Evolutionary conservation across 2,329 filamentous ascomycete genomes (phyloP).

Genomic region (Alternaria metachromatica): DNA sequence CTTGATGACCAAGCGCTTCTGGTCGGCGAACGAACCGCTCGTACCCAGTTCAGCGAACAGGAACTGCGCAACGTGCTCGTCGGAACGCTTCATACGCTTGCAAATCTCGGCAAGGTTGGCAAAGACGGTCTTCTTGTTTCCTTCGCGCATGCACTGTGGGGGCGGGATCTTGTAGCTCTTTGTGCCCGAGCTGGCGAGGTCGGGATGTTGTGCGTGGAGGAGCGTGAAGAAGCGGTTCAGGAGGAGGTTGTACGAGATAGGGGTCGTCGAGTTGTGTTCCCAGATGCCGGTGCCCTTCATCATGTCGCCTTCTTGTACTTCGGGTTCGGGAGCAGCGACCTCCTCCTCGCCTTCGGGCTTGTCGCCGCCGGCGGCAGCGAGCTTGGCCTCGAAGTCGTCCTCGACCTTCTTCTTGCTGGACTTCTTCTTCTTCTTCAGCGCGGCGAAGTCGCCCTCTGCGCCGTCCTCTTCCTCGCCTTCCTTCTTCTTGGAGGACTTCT

Average conservation of each 20-base stretch:
- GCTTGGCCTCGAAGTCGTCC: slow-evolving; percentile 72
- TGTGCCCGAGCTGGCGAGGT: slow-evolving; percentile 84
- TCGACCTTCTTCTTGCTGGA: slow-evolving; percentile 65
- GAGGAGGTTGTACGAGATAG: slow-evolving; percentile 84
- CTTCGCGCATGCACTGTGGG: slow-evolving; percentile 98
- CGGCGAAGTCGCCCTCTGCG: slow-evolving; percentile 64
- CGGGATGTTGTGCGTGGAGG: slow-evolving; percentile 94
- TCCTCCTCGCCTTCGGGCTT: slow-evolving; percentile 64
- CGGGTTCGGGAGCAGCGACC: slow-evolving; percentile 54
- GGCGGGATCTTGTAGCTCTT: slow-evolving; percentile 99
- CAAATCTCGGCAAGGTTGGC: slow-evolving; percentile 99
- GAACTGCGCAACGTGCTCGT: slow-evolving; percentile 97
- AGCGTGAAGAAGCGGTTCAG: slow-evolving; percentile 93
- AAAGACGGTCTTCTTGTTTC: slow-evolving; percentile 98
- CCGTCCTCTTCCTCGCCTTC: slow-evolving; percentile 60
- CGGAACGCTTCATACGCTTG: slow-evolving; percentile 98
- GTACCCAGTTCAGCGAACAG: slow-evolving; percentile 98
- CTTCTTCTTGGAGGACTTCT: slow-evolving; percentile 64
- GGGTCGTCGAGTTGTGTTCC: slow-evolving; percentile 77
- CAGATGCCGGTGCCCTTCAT: slow-evolving; percentile 89
- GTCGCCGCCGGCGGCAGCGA: slow-evolving; percentile 63
- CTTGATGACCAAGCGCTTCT: slow-evolving; percentile 95
- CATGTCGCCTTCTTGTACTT: slow-evolving; percentile 73
- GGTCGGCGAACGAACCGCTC: slow-evolving; percentile 86
- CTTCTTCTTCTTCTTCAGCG: slow-evolving; percentile 89